A percentile compares a stretch with the other conserved stretches of the same genome.
Conservation (phyloP, 2,329 filamentous ascomycete genomes). For the Paraphoma sp. region DNA sequence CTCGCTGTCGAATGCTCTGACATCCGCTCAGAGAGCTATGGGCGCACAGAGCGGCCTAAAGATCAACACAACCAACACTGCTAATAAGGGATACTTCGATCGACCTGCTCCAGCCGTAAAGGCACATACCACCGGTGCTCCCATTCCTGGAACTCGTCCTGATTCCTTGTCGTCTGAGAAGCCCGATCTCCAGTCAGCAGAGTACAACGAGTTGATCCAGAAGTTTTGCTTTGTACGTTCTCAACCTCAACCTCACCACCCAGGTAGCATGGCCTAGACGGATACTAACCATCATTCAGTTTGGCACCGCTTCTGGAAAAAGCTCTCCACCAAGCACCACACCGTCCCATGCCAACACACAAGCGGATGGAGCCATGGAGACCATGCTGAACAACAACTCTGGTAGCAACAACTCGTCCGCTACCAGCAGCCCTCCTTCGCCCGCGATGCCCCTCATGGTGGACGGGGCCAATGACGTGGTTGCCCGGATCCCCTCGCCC, state of each 20-base stretch:
- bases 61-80: conserved; percentile 24
- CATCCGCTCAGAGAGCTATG: conserved; percentile 71
- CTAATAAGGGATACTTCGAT: conserved; percentile 40
- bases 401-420: conserved; percentile 43
- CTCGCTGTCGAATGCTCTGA: conserved; percentile 84
- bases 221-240: conserved; percentile 99
- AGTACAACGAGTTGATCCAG: conserved; percentile 96
- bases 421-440: conserved; percentile 46
- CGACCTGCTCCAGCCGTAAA: conserved; percentile 51
- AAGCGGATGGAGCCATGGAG: conserved; percentile 40
- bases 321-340: conserved; percentile 43
- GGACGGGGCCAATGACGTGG: conserved; percentile 49
- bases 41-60: conserved; percentile 62
- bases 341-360: conserved; percentile 28
- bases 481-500: conserved; percentile 36
- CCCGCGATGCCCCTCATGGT: conserved; percentile 41
- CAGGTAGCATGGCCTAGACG: conserved; percentile 43
- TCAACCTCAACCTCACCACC: conserved; percentile 47
- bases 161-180: conserved; percentile 66
- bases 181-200: conserved; percentile 79
- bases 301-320: conserved; percentile 56
- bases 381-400: conserved; percentile 32
- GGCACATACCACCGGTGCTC: conserved; percentile 30
- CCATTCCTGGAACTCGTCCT: conserved; percentile 53
- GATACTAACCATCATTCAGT: conserved; percentile 55